Evolutionary conservation across 2,329 filamentous ascomycete species (phyloP), one percentile per base, ranked within the genome.

Genomic region (Aspergillus unguis): DNA sequence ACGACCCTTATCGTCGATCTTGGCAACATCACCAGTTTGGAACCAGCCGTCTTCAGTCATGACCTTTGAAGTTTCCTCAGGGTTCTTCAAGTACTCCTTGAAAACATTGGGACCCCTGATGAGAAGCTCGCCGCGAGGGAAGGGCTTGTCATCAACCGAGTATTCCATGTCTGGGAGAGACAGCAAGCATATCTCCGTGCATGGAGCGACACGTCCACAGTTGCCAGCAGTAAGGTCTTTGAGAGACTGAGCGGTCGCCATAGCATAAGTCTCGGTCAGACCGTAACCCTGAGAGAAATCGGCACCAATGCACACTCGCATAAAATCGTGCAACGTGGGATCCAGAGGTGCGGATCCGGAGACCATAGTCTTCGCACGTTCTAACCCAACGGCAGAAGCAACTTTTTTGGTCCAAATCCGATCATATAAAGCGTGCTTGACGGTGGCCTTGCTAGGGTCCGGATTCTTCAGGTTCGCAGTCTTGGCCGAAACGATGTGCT

Each of bases 101-200:
- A 97, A 96, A 50, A 92, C 77, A 57, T 82, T 82, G n/a, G 85
- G 83, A 1, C 92, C 90, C 40, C 92, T 85, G 47, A 97, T 73
- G 25, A 96, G 80, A 29, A 99, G 78, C 75, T 99, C 94, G 50
- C 94, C 94, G 32, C 94, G 89, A 2, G 94, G 91, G 68, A 88
- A 80, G 3, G 94, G 94, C 77, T 88, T 90, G 77, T 99, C 92
- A 7, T 88, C 86, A 44, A 88, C 84, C 1, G 85, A 81, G 76
- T 99, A 99, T 51, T 96, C 92, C 81, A 96, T 92, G 57, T 97
- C 92, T 1, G 92, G 92, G 5, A 95, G 88, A 48, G 92, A 95
- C 68, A 86, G 79, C 51, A 96, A 79, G 70, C 92, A 95, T 44
- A 86, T 76, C 75, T 99, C 94, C 6, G 81, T 73, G 54, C 78